Base-by-base conservation (phyloP, 768 basidiomycete species). In the Mrakia gelida region DNA sequence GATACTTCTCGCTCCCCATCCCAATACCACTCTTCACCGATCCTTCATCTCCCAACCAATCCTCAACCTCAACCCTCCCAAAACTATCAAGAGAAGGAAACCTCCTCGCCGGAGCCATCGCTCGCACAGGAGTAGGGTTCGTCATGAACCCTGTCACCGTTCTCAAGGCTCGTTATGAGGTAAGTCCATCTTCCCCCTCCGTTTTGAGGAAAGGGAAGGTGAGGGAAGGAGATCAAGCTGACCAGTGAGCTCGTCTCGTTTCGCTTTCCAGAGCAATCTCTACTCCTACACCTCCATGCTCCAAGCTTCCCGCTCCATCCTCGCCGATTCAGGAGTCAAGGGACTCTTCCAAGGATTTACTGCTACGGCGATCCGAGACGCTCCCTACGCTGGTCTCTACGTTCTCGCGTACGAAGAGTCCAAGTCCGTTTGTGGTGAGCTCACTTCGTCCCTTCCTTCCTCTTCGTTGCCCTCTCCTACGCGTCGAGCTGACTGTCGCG, bases 161-260 rank as follows among this genome's bases (percentile, higher is more conserved):
- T 26, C 85, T 97, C 67, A 98, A 98, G 85, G 92, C 94, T 32
- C 90, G 95, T 30, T 95, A 91, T 80, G 95, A 98, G 89, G 95
- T 91, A 71, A 23, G 84, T 81, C 34, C 32, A 52, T 61, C 38
- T 88, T 82, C 52, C 62, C 34, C 21, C 6, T 71, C 32, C 65
- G 26, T 71, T 38, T 6, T 10, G n/a, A 2, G 6, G 41, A 43
- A 52, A 16, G 63, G 26, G 67, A 70, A 34, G 67, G 32, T 2
- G 26, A 41, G n/a, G 7, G 26, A n/a, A 18, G 26, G n/a, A 52
- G 49, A 2, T 18, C 11, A 23, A 21, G 67, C 67, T 38, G 38
- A 38, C 34, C 26, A 13, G 7, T 70, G 65, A 62, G n/a, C 63
- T 30, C 63, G 15, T 59, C 59, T 59, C 59, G 7, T 38, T 67